Percentiles rank a stretch among this genome's conserved stretches.
Conservation (phyloP, 2,329 filamentous ascomycete genomes). For the Fusarium sp. region DNA sequence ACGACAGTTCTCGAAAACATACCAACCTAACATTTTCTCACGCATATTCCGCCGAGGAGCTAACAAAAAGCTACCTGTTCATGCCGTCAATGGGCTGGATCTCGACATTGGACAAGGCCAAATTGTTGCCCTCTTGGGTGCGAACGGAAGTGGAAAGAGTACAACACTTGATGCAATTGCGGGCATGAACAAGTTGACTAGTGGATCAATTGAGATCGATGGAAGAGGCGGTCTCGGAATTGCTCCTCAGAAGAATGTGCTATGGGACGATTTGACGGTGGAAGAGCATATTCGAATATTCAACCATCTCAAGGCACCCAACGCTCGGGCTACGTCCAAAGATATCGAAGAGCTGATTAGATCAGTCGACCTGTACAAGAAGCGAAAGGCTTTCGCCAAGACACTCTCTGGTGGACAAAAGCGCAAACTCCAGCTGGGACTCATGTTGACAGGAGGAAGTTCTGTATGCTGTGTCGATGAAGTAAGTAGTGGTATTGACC, state of each 20-base stretch:
- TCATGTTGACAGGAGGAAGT: slow-evolving; percentile 94
- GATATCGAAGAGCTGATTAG: slow-evolving; percentile 73
- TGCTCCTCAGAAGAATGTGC: slow-evolving; percentile 92
- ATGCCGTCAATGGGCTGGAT: slow-evolving; percentile 82
- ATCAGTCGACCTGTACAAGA: slow-evolving; percentile 80
- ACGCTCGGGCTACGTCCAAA: slow-evolving; percentile 65
- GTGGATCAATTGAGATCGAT: slow-evolving; percentile 81
- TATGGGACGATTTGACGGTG: slow-evolving; percentile 91
- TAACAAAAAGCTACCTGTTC: slow-evolving; percentile 68
- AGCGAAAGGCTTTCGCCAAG: slow-evolving; percentile 77
- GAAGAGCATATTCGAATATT: slow-evolving; percentile 88
- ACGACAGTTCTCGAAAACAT: slow-evolving; percentile 81
- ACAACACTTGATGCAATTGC: slow-evolving; percentile 91
- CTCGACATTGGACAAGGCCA: slow-evolving; percentile 81
- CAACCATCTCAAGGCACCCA: slow-evolving; percentile 80
- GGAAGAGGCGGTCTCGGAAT: slow-evolving; percentile 84
- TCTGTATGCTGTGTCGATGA: slow-evolving; percentile 92
- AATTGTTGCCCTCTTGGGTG: slow-evolving; percentile 87
- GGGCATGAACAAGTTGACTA: slow-evolving; percentile 81
- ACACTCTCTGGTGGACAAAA: slow-evolving; percentile 93
- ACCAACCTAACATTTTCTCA: slow-evolving; percentile 73
- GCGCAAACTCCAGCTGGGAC: slow-evolving; percentile 89
- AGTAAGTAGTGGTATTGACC: slow-evolving; percentile 89
- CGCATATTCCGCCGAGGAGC: slow-evolving; percentile 62
- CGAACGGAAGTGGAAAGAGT: slow-evolving; percentile 91